phyloP scores from a whole-genome alignment of 495 filamentous ascomycete species.

The Xylaria scruposa region DNA sequence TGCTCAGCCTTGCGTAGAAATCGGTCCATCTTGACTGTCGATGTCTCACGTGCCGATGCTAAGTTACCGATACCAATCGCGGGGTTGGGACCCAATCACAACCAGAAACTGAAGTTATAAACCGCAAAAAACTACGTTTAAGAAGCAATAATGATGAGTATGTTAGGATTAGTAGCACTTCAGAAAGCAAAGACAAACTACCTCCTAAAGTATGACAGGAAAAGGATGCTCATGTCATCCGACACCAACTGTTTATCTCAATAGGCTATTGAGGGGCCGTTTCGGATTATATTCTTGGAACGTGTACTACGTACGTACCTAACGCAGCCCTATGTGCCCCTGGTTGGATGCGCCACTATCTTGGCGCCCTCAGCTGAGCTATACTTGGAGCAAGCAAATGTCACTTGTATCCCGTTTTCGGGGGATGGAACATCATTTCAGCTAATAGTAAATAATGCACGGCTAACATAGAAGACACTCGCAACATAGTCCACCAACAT shows the following conservation, averaged over 20 bases:
- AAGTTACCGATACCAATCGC: not conserved
- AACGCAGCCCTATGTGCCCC: conserved; percentile 15
- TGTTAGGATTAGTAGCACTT: not conserved
- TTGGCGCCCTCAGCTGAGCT: conserved; percentile 15
- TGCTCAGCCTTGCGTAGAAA: conserved; percentile 45
- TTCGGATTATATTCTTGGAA: not conserved
- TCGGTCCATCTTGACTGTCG: conserved; percentile 36
- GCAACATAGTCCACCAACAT: not conserved
- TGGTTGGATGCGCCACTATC: not conserved
- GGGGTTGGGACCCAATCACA: not conserved
- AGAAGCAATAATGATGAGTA: not conserved
- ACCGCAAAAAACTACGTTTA: not conserved
- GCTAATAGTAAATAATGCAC: not conserved
- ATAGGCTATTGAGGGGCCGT: conserved; percentile 12
- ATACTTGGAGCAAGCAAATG: not conserved
- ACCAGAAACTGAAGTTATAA: not conserved
- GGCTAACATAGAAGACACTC: not conserved
- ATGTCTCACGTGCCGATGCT: not conserved
- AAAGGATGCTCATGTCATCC: not conserved
- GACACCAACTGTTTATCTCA: conserved; percentile 10
- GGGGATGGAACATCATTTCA: not conserved
- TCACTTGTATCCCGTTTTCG: not conserved
- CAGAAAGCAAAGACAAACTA: not conserved
- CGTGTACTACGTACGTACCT: conserved; percentile 10
- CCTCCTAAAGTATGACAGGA: not conserved